Evolutionary conservation across 371 early-diverging fungal genomes (phyloP).

Genomic region (Apophysomyces variabilis): DNA sequence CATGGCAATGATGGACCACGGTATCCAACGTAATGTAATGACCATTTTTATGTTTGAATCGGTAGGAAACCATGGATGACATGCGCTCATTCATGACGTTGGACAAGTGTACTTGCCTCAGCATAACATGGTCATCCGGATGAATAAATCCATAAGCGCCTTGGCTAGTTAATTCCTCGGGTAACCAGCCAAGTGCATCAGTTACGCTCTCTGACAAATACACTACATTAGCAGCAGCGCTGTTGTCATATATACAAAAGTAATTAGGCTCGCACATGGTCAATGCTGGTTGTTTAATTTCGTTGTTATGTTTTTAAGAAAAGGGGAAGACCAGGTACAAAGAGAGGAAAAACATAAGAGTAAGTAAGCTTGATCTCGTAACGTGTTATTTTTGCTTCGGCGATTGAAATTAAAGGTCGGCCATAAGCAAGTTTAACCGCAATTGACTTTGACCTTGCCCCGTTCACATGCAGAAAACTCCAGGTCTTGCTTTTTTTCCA

Average conservation of each 20-base stretch:
- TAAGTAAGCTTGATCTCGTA: slow-evolving; percentile 3
- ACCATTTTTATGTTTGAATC: slow-evolving; percentile 42
- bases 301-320: background rate
- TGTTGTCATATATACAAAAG: slow-evolving; percentile 63
- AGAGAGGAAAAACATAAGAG: background rate
- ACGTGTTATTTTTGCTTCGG: slow-evolving; percentile 1
- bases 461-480: background rate
- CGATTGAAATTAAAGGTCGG: background rate
- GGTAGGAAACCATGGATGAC: slow-evolving; percentile 35
- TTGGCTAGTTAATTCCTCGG: slow-evolving; percentile 54
- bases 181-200: slow-evolving; percentile 52
- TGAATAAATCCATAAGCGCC: slow-evolving; percentile 53
- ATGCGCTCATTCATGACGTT: slow-evolving; percentile 56
- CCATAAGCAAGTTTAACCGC: background rate
- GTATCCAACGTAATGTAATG: slow-evolving; percentile 34
- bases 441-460: background rate
- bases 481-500: background rate
- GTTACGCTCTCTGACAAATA: slow-evolving; percentile 58
- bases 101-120: slow-evolving; percentile 41
- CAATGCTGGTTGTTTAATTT: background rate
- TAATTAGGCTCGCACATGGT: slow-evolving; percentile 36
- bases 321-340: background rate
- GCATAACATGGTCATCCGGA: slow-evolving; percentile 42
- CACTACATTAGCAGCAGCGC: slow-evolving; percentile 44
- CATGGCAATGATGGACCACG: slow-evolving; percentile 45